Percentiles rank a stretch among this genome's conserved stretches.
Conservation (phyloP, 306 rosid genomes). For the Betula pendula region DNA sequence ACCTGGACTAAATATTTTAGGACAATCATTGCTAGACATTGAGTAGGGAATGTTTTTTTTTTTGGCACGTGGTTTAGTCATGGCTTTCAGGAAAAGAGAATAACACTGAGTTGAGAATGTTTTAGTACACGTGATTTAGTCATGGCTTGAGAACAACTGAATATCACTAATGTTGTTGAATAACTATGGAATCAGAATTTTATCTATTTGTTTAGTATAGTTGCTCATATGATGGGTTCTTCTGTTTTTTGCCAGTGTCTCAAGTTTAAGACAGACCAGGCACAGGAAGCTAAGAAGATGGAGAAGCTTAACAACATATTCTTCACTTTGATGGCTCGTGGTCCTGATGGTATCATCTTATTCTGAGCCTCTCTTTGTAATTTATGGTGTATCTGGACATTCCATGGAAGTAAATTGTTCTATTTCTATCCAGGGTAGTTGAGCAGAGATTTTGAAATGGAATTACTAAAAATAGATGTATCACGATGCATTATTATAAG, state of each 20-base stretch:
- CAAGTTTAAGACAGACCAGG: constrained; percentile 89
- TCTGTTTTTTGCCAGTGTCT: constrained; percentile 62
- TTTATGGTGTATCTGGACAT: constrained; percentile 13
- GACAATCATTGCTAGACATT: background rate
- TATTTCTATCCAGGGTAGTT: background rate
- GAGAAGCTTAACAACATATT: constrained; percentile 80
- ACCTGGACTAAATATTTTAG: background rate
- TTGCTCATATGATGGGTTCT: constrained; percentile 29
- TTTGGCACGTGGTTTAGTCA: background rate
- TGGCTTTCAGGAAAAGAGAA: background rate
- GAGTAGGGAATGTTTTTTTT: background rate
- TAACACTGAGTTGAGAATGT: background rate
- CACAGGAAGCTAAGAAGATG: constrained; percentile 94
- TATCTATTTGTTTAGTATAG: background rate
- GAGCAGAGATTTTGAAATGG: background rate
- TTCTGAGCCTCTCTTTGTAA: constrained; percentile 25
- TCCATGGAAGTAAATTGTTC: background rate
- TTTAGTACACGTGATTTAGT: background rate
- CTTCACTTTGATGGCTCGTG: constrained; percentile 92
- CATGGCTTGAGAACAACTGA: background rate
- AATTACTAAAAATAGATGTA: background rate
- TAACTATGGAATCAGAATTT: background rate
- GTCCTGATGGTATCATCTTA: constrained; percentile 72
- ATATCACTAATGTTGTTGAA: background rate
- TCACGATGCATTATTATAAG: background rate